Base-by-base conservation (phyloP, 352 stramenopile genomes). In the Globisporangium mamillatum region DNA sequence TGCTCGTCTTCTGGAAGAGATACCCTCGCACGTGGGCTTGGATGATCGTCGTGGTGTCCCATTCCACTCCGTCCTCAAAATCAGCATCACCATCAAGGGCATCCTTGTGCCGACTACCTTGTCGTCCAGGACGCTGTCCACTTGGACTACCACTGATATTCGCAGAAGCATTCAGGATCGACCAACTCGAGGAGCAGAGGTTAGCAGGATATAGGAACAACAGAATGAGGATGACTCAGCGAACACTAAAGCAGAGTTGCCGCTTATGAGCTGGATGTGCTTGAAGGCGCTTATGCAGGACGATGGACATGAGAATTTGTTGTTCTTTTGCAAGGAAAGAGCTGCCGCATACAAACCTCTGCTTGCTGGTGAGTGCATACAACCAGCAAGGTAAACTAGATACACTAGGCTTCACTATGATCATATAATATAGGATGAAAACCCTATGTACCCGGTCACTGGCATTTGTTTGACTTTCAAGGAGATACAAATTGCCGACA, bases 1-100 rank as follows among this genome's bases (percentile, higher is more conserved):
- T 32, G 32, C 10, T 41, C 65, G 1, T 53, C 41, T 16, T 65
- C 22, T 61, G 61, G 22, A 68, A 65, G 24, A 72, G 62, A 36
- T 57, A 68, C 20, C 61, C 55, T 20, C 67, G 67, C 56, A 72
- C 67, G 24, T 54, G 36, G 4, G 61, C 61, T 57, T 72, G 67
- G 22, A 72, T 62, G 24, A 6, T 22, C 20, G 41, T 65, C 24
- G 61, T 61, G 12, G 54, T 18, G 6, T 62, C 44, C 44, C 18
- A 52, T 52, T 24, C 38, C 16, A 4, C 7, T 24, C 36, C 46
- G 29, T 38, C n/a, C 12, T 22, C 5, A 14, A 25, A 20, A 5
- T n/a, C 18, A 9, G 9, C 44, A n/a, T 52, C 18, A 24, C 2
- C 6, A 52, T 12, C 18, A 24, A 24, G 14, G 16, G 20, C 41